These are phyloP conservation scores for Lipomyces kockii DNA, from an alignment of 805 yeast genomes.

Conservation along the genomic window DNA sequence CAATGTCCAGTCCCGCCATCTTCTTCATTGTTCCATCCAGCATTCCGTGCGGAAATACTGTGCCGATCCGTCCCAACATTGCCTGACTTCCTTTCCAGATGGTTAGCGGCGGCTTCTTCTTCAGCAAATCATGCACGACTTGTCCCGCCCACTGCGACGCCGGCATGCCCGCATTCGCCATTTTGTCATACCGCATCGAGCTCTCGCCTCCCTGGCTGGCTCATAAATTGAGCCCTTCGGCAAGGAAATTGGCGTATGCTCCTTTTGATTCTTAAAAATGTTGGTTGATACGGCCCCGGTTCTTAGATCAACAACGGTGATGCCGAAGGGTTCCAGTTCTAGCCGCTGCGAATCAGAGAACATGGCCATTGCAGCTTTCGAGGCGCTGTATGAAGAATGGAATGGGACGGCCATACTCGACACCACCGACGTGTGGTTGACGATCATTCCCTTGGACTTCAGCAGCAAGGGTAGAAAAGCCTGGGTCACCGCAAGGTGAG, in stretches of 20 bases:
- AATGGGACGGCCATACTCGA: constrained; percentile 1
- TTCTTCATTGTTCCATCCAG: not conserved
- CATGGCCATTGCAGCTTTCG: constrained; percentile 19
- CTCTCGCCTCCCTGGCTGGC: constrained; percentile 4
- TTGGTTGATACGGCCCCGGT: constrained; percentile 10
- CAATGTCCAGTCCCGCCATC: not conserved
- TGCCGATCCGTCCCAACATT: not conserved
- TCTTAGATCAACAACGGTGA: constrained; percentile 5
- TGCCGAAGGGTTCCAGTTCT: constrained; percentile 17
- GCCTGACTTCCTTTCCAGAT: not conserved
- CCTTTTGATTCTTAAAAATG: not conserved
- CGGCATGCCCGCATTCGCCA: not conserved
- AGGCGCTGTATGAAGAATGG: constrained; percentile 12
- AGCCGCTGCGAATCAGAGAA: constrained; percentile 13
- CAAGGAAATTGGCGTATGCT: not conserved
- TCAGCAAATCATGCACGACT: not conserved
- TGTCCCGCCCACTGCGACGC: not conserved
- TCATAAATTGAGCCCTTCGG: constrained; percentile 3
- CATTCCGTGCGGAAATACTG: not conserved
- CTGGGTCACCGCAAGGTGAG: constrained; percentile 3
- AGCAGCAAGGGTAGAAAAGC: constrained; percentile 9
- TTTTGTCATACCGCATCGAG: not conserved
- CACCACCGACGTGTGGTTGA: not conserved
- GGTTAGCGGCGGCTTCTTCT: not conserved
- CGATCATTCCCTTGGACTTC: constrained; percentile 15